Conservation (phyloP, 805 yeast species). For the Candida sithepensis region DNA sequence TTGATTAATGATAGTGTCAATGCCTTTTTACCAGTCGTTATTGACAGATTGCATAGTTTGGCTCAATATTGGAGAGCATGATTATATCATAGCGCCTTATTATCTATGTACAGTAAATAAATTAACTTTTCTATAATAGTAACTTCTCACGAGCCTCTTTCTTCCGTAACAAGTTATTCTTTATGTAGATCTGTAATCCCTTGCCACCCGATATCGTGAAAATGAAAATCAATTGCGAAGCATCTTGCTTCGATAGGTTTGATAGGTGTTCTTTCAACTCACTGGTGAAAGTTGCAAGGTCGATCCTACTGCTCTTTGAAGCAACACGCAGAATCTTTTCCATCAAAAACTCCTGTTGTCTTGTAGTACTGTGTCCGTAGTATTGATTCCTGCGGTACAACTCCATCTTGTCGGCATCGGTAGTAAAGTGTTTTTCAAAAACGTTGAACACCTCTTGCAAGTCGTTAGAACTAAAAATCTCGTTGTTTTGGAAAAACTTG, state of each 20-base stretch:
- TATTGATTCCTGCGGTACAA: conserved; percentile 7
- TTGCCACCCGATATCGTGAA: conserved; percentile 27
- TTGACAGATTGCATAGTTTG: conserved; percentile 88
- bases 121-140: conserved; percentile 3
- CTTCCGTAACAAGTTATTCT: conserved; percentile 20
- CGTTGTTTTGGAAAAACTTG: conserved; percentile 13
- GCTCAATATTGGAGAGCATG: conserved; percentile 98
- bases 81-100: conserved; percentile 1
- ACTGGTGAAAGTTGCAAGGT: conserved; percentile 15
- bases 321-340: conserved; percentile 15
- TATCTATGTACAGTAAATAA: background rate
- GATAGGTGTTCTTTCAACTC: conserved; percentile 14
- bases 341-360: conserved; percentile 20
- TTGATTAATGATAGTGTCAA: conserved; percentile 91
- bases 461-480: conserved; percentile 9
- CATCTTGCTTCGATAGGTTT: conserved; percentile 21
- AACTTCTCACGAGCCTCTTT: conserved; percentile 17
- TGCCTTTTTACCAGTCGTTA: conserved; percentile 91
- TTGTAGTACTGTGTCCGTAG: conserved; percentile 18
- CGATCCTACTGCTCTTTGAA: conserved; percentile 19
- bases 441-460: conserved; percentile 17
- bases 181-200: conserved; percentile 26
- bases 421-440: conserved; percentile 13
- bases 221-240: conserved; percentile 30
- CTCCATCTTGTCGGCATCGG: conserved; percentile 5